Evolutionary conservation across 2,329 filamentous ascomycete species (phyloP).

Genomic region (Tolypocladium guangdongense): DNA sequence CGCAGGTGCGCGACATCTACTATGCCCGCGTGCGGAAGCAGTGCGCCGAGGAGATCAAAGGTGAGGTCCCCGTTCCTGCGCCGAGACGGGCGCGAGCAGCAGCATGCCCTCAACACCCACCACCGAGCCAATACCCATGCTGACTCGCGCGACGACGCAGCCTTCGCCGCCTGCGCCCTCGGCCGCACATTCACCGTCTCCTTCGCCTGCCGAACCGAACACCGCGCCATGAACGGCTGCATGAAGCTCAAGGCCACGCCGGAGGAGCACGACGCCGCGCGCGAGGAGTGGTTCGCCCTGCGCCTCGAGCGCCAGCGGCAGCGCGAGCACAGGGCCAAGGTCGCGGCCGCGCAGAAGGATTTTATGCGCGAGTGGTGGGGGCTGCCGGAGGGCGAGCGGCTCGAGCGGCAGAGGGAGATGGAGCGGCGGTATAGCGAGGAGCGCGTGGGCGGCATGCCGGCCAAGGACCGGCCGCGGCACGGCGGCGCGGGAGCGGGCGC

Average conservation of each 20-base stretch:
- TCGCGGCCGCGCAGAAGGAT: constrained; percentile 51
- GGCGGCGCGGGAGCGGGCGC: not conserved
- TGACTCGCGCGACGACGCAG: constrained; percentile 31
- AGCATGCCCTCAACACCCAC: not conserved
- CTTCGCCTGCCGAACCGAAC: constrained; percentile 71
- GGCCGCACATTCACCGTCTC: constrained; percentile 79
- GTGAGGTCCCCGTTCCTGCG: constrained; percentile 25
- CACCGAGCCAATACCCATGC: not conserved
- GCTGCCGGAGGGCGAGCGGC: constrained; percentile 43
- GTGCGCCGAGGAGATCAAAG: constrained; percentile 71
- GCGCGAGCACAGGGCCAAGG: constrained; percentile 50
- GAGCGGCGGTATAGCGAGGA: constrained; percentile 40
- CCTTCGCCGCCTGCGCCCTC: constrained; percentile 82
- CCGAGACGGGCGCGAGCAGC: not conserved
- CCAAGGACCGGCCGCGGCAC: constrained; percentile 16
- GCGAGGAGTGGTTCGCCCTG: constrained; percentile 85
- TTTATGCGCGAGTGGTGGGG: constrained; percentile 61
- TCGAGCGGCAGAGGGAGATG: constrained; percentile 37
- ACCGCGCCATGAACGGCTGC: constrained; percentile 84
- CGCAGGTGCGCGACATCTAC: constrained; percentile 71
- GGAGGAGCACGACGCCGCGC: constrained; percentile 73
- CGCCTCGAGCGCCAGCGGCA: constrained; percentile 59
- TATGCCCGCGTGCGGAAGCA: constrained; percentile 65
- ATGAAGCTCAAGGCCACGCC: constrained; percentile 82
- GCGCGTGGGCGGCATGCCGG: constrained; percentile 42